Percentiles rank a stretch among this genome's conserved stretches.
phyloP scores from a whole-genome alignment of 208 protist species.

The Acanthamoeba rhysodes region DNA sequence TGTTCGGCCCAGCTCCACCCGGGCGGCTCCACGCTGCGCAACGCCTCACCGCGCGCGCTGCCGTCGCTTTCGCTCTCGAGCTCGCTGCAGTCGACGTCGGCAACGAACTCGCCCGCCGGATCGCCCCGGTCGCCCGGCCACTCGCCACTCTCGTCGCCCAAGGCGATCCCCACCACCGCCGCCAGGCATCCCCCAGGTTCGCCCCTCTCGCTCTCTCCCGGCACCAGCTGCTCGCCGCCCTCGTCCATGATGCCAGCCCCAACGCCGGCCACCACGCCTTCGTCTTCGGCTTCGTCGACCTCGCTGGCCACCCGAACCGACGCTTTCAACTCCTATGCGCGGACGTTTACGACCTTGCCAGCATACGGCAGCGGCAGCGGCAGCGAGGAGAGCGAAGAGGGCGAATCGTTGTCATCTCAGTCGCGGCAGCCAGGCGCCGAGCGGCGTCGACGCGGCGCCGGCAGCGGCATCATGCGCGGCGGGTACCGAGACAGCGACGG shows the following conservation, averaged over 20 bases:
- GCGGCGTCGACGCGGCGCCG: too few relatives aligned
- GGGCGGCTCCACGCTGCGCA: background rate
- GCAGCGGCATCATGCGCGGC: too few relatives aligned
- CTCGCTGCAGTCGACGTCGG: background rate
- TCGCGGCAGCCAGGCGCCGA: background rate
- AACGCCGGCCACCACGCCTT: slow-evolving; percentile 1
- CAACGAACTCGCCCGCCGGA: background rate
- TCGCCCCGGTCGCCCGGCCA: background rate
- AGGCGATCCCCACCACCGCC: background rate
- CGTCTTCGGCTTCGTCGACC: background rate
- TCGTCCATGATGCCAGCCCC: background rate
- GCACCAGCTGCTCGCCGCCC: background rate
- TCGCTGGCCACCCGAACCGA: background rate
- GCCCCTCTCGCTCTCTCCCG: background rate
- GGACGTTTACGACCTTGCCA: background rate
- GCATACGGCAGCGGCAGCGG: background rate
- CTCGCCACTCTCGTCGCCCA: slow-evolving; percentile 35
- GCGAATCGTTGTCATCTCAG: background rate
- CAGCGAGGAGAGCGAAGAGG: slow-evolving; percentile 46
- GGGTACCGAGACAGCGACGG: background rate
- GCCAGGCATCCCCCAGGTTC: background rate
- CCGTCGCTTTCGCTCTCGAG: background rate
- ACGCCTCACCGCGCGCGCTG: background rate
- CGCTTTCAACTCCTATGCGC: background rate
- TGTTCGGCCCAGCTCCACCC: background rate